Evolutionary conservation across 2,329 filamentous ascomycete species (phyloP).

Genomic region (Delphinella strobiligena): DNA sequence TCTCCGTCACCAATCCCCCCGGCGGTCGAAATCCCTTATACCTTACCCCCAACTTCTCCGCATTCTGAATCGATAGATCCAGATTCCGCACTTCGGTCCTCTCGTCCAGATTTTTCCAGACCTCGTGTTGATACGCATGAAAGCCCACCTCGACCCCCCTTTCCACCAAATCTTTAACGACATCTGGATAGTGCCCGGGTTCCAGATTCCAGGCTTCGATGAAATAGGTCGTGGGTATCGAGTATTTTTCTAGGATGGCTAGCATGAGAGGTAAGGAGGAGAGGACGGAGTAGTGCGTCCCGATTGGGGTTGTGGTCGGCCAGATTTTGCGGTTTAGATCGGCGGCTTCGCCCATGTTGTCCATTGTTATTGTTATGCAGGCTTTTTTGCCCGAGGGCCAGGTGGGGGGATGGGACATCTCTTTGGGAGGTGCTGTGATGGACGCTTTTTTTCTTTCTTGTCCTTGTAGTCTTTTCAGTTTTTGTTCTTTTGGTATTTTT

Average conservation of each 20-base stretch:
- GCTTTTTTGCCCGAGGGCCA: slow-evolving; percentile 19
- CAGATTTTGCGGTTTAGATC: slow-evolving; percentile 20
- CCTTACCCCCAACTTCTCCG: slow-evolving; percentile 10
- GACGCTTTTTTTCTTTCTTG: background rate
- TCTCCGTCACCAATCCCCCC: slow-evolving; percentile 18
- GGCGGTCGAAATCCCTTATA: slow-evolving; percentile 22
- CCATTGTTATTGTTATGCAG: slow-evolving; percentile 19
- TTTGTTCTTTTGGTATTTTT: no score
- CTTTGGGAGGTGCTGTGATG: no score
- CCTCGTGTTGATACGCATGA: slow-evolving; percentile 23
- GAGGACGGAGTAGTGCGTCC: slow-evolving; percentile 19
- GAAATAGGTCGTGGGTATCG: slow-evolving; percentile 20
- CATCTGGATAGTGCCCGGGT: slow-evolving; percentile 13
- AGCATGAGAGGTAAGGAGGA: slow-evolving; percentile 18
- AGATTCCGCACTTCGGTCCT: slow-evolving; percentile 15
- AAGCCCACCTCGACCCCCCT: slow-evolving; percentile 21
- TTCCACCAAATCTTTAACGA: no score
- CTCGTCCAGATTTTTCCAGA: slow-evolving; percentile 18
- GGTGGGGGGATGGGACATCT: slow-evolving; percentile 3
- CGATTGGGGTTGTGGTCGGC: slow-evolving; percentile 15
- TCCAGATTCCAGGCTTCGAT: slow-evolving; percentile 22
- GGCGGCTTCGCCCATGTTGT: slow-evolving; percentile 25
- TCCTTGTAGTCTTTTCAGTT: background rate
- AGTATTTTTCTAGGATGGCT: slow-evolving; percentile 15
- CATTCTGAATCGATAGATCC: slow-evolving; percentile 15